phyloP scores from a whole-genome alignment of 306 rosid genomes.

The Oxytropis ochrocephala region DNA sequence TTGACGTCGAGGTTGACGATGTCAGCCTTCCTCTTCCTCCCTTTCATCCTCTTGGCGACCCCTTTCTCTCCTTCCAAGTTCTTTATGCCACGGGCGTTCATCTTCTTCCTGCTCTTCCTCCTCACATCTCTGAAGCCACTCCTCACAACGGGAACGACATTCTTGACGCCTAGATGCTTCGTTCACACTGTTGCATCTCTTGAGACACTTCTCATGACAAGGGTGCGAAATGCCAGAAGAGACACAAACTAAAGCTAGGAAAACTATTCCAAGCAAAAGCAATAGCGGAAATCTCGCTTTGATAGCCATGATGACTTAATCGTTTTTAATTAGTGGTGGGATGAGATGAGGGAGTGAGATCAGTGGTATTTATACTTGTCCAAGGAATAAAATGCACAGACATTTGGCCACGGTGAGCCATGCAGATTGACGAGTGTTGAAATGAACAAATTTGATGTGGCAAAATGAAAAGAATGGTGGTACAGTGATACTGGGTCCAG shows the following conservation, averaged over 20 bases:
- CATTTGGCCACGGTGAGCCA: neutral
- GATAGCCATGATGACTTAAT: neutral
- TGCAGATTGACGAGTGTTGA: slow-evolving; percentile 36
- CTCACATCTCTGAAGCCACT: neutral
- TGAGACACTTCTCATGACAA: neutral
- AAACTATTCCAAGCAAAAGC: slow-evolving; percentile 13
- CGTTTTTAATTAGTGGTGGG: neutral
- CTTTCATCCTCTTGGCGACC: neutral
- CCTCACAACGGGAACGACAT: slow-evolving; percentile 16
- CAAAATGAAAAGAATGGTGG: neutral
- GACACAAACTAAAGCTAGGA: slow-evolving; percentile 15
- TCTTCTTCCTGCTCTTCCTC: neutral
- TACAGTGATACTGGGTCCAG: neutral
- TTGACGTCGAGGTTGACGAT: neutral
- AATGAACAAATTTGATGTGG: slow-evolving; percentile 12
- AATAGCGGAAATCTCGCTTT: slow-evolving; percentile 13
- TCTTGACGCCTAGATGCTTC: neutral
- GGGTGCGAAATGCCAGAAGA: neutral
- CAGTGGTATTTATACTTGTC: slow-evolving; percentile 3
- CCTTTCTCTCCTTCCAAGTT: neutral
- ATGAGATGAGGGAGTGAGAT: neutral
- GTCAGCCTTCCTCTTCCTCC: neutral
- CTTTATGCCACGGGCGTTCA: neutral
- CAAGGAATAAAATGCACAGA: neutral
- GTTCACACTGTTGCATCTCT: neutral